Evolutionary conservation across 371 early-diverging fungal species (phyloP).

Genomic region (Cokeromyces recurvatus): DNA sequence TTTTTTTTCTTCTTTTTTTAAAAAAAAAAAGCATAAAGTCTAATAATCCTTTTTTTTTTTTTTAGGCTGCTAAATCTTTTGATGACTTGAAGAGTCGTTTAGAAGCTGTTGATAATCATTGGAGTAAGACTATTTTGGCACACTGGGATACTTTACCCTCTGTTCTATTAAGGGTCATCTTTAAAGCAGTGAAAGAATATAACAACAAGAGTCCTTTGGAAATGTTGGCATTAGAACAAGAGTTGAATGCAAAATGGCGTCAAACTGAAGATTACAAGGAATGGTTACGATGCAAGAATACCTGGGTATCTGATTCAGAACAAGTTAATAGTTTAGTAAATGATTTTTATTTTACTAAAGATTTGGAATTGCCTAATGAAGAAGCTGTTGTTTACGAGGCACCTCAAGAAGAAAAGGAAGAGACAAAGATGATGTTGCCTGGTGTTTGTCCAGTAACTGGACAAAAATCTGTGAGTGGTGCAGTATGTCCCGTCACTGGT

Average conservation of each 20-base stretch:
- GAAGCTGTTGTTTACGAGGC: slow-evolving; percentile 11
- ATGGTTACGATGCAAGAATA: slow-evolving; percentile 13
- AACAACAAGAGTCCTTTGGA: slow-evolving; percentile 11
- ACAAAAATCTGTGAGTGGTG: not conserved
- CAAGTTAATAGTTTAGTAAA: slow-evolving; percentile 7
- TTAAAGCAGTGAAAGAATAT: slow-evolving; percentile 18
- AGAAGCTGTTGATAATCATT: slow-evolving; percentile 9
- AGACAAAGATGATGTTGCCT: not conserved
- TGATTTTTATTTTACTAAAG: slow-evolving; percentile 20
- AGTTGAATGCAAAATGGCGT: slow-evolving; percentile 35
- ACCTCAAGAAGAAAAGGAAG: not conserved
- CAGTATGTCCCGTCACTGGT: slow-evolving; percentile 31
- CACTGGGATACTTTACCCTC: slow-evolving; percentile 33
- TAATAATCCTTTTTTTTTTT: not conserved
- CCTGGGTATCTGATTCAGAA: slow-evolving; percentile 2
- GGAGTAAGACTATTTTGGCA: slow-evolving; percentile 28
- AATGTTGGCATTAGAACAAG: slow-evolving; percentile 22
- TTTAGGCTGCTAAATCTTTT: slow-evolving; percentile 19
- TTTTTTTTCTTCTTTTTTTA: too few species aligned
- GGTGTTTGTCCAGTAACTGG: slow-evolving; percentile 11
- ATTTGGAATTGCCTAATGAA: not conserved
- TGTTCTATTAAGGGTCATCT: slow-evolving; percentile 25
- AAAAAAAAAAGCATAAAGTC: too few species aligned
- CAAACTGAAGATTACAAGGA: slow-evolving; percentile 27
- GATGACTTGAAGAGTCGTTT: slow-evolving; percentile 19